Evolutionary conservation across 441 rosid species (phyloP).

Genomic region (Pelargonium myrrhifolium): DNA sequence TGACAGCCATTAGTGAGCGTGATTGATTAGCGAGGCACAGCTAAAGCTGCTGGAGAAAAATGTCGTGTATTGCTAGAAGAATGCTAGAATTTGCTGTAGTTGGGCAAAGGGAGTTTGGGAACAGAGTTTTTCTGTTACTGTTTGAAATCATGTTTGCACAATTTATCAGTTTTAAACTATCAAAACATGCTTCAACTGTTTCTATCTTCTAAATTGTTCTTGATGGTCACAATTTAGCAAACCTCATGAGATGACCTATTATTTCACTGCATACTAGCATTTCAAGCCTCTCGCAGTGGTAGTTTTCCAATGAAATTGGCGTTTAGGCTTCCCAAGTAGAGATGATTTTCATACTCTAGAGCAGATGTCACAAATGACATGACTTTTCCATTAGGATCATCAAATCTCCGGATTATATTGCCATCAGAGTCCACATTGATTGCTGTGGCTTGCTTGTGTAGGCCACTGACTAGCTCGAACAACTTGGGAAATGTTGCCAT

Average conservation of each 20-base stretch:
- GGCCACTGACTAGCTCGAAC: constrained; percentile 7
- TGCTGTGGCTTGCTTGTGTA: constrained; percentile 21
- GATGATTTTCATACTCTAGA: constrained; percentile 40
- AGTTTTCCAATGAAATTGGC: constrained; percentile 40
- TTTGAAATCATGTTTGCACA: too few species aligned
- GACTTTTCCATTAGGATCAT: constrained; percentile 40
- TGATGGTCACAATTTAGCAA: too few species aligned
- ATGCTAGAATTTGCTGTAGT: too few species aligned
- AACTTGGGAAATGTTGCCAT: constrained; percentile 30
- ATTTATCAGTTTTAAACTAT: too few species aligned
- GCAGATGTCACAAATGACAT: constrained; percentile 42
- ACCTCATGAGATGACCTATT: too few species aligned
- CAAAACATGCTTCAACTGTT: too few species aligned
- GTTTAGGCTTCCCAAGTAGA: constrained; percentile 43
- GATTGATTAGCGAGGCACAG: constrained; percentile 22
- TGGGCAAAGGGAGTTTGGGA: too few species aligned
- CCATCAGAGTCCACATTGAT: constrained; percentile 39
- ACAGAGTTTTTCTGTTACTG: too few species aligned
- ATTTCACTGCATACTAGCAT: too few species aligned
- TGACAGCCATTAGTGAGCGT: constrained; percentile 89
- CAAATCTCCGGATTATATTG: constrained; percentile 27
- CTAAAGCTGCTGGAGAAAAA: too few species aligned
- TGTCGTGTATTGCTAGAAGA: too few species aligned
- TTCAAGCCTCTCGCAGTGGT: constrained; percentile 18
- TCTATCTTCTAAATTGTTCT: too few species aligned